phyloP scores from a whole-genome alignment of 2,329 filamentous ascomycete genomes.

The Alternaria consortialis region DNA sequence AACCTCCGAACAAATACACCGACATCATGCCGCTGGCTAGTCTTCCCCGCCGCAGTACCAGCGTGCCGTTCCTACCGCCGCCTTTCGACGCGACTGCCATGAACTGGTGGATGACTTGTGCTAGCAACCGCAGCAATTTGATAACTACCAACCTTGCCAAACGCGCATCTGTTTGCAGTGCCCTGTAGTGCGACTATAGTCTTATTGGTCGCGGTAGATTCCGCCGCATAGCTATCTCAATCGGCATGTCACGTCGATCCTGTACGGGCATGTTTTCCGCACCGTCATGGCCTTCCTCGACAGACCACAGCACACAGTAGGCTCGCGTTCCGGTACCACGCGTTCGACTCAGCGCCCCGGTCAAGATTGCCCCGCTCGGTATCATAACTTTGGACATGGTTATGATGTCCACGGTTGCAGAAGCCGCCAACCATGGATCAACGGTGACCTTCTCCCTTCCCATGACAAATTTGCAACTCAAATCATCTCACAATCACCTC shows the following conservation, averaged over 20 bases:
- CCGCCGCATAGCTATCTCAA: not conserved
- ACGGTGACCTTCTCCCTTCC: not conserved
- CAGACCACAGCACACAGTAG: conserved; percentile 1
- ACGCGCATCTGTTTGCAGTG: not conserved
- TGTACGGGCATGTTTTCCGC: conserved; percentile 5
- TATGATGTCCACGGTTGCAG: conserved; percentile 5
- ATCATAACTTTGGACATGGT: not conserved
- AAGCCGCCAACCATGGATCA: conserved; percentile 4
- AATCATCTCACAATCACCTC: not conserved
- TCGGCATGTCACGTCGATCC: conserved; percentile 3
- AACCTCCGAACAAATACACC: not conserved
- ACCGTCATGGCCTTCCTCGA: conserved; percentile 3
- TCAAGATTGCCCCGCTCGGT: not conserved
- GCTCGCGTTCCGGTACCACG: conserved; percentile 6
- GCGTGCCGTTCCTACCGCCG: not conserved
- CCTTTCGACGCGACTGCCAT: not conserved
- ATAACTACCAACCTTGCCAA: not conserved
- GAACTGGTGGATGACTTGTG: not conserved
- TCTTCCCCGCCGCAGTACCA: not conserved
- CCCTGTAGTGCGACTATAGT: not conserved
- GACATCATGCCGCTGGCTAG: not conserved
- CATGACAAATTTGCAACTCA: not conserved
- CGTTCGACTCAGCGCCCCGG: not conserved
- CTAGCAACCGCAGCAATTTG: not conserved
- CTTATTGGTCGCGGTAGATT: not conserved